These are phyloP conservation scores for Penicillium expansum DNA, from an alignment of 2,329 filamentous ascomycete genomes.

Conservation along the genomic window DNA sequence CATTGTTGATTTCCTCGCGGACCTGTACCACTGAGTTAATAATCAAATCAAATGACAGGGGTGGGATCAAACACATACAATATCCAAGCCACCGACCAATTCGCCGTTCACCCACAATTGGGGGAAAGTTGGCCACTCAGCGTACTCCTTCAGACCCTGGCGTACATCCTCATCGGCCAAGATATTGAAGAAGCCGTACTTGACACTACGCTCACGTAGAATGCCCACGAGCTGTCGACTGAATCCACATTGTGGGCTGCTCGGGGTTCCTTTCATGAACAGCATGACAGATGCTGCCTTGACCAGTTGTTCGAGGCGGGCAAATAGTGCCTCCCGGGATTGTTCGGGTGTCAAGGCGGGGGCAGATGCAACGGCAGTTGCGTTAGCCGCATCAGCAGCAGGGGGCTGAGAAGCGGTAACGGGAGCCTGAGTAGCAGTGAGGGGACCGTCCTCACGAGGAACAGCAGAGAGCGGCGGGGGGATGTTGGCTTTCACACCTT, in stretches of 20 bases:
- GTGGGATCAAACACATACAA: constrained; percentile 61
- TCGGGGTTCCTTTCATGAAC: constrained; percentile 97
- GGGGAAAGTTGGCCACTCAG: constrained; percentile 98
- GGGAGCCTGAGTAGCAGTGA: constrained; percentile 32
- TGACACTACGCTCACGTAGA: constrained; percentile 82
- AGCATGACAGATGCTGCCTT: constrained; percentile 97
- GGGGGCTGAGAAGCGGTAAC: constrained; percentile 16
- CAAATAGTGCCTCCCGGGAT: constrained; percentile 79
- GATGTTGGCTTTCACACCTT: constrained; percentile 36
- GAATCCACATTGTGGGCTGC: constrained; percentile 85
- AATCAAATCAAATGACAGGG: background rate
- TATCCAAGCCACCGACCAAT: constrained; percentile 89
- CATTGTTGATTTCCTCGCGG: constrained; percentile 85
- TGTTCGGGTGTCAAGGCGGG: constrained; percentile 45
- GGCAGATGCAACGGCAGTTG: constrained; percentile 23
- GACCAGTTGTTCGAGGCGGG: constrained; percentile 77
- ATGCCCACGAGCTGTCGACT: constrained; percentile 84
- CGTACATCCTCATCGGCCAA: constrained; percentile 95
- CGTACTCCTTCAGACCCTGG: constrained; percentile 92
- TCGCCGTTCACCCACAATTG: constrained; percentile 91
- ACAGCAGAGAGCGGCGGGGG: constrained; percentile 42
- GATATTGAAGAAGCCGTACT: constrained; percentile 99
- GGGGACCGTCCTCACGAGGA: constrained; percentile 36
- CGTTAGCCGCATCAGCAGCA: constrained; percentile 24
- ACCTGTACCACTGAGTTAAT: constrained; percentile 55